Percentiles rank a stretch among this genome's conserved stretches.
Conservation (phyloP, 768 basidiomycete genomes). For the Crucibulum laeve region DNA sequence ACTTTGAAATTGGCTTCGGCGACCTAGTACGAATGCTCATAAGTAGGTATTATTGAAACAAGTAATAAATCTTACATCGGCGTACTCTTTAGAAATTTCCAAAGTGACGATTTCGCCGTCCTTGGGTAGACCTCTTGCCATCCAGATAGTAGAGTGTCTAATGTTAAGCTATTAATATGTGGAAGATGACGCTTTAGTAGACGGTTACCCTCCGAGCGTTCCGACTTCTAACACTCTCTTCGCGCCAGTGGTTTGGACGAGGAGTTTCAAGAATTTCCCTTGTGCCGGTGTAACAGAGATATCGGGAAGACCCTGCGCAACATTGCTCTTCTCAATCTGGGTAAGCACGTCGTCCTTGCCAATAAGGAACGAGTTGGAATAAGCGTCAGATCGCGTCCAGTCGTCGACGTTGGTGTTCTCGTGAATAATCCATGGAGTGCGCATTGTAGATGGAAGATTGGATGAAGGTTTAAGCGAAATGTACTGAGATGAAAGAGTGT, state of each 20-base stretch:
- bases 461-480: too few relatives aligned
- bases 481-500: too few relatives aligned
- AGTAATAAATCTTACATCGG: constrained; percentile 28
- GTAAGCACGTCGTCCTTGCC: constrained; percentile 20
- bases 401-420: constrained; percentile 22
- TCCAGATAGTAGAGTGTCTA: constrained; percentile 41
- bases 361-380: constrained; percentile 38
- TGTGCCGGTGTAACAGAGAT: constrained; percentile 32
- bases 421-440: background rate
- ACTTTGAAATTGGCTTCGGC: constrained; percentile 52
- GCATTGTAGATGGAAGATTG: too few relatives aligned
- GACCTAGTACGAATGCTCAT: constrained; percentile 32
- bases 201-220: constrained; percentile 26
- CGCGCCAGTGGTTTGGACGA: constrained; percentile 37
- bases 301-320: constrained; percentile 23
- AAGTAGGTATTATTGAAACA: background rate
- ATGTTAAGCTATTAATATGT: background rate
- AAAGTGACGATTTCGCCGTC: constrained; percentile 46
- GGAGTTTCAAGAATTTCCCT: constrained; percentile 40
- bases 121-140: constrained; percentile 40
- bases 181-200: background rate
- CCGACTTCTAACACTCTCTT: constrained; percentile 49
- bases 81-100: constrained; percentile 41
- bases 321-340: constrained; percentile 21
- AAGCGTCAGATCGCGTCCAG: constrained; percentile 48